Base-by-base conservation (phyloP, 345 rosid species). In the Arabidopsis suecica region DNA sequence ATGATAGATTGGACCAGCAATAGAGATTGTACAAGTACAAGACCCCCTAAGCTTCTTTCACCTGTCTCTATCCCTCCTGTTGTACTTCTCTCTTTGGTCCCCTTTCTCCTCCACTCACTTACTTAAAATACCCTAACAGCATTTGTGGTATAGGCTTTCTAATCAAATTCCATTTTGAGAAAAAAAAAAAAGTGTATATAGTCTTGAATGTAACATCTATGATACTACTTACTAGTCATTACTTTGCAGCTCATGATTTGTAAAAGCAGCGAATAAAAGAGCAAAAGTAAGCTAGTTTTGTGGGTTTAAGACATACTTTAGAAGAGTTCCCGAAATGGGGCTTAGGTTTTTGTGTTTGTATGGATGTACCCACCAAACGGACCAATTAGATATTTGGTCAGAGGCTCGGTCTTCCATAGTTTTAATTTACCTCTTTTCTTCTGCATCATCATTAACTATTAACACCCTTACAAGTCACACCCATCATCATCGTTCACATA, bases 381-480 rank as follows among this genome's bases (percentile, higher is more conserved):
- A 53, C 79, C 79, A 61, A 54, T 68, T 25, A 63, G 2, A 57
- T 61, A 28, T 61, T 45, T 62, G 65, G 65, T 63, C 59, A 69
- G 9, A 8, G 75, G 75, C 80, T 77, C 76, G 34, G 75, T 70
- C 75, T 49, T 76, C 71, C 34, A 68, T 51, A 47, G 13, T 56
- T 32, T 53, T 32, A 20, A 16, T 5, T 2, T 30, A 2, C 13
- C 9, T 9, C 3, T n/a, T 2, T 1, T 3, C 11, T 34, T 47
- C 18, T n/a, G 34, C 37, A 14, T 7, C 38, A 51, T 61, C 34
- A 61, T 51, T 28, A 56, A 18, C 58, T 25, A 40, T 36, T 12
- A 47, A 23, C 22, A 51, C 3, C 33, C 48, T 54, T 9, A 65
- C 72, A 74, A 74, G 23, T 25, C 4, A 56, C 58, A 74, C 66